Evolutionary conservation across 2,329 filamentous ascomycete species (phyloP), one percentile per base, ranked within the genome.

Genomic region (Fusarium penzigii): DNA sequence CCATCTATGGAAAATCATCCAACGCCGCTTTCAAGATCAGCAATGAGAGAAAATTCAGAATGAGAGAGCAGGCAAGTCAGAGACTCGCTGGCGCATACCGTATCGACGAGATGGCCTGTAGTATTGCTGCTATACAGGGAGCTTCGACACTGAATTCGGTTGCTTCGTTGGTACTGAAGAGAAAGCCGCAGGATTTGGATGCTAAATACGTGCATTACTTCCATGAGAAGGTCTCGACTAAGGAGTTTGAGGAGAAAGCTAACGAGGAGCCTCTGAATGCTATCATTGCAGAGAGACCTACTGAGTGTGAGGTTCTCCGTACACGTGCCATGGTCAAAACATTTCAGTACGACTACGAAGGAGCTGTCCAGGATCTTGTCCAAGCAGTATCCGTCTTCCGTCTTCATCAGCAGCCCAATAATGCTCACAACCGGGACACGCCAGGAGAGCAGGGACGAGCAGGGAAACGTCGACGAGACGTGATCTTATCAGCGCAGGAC

Each of bases 151-250:
- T 95, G 12, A 89, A 94, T 62, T 87, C 90, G 52, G 87, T 94
- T 3, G 89, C 87, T 3, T 78, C 81, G 6, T 76, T 88, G 55
- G 90, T 95, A 32, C 72, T 94, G 55, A 84, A 89, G 68, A 79
- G 89, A 55, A 86, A 83, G 54, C 78, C 83, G n/a, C 69, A 78
- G 46, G 85, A 92, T 65, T 72, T 78, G 41, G 88, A 94, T 65
- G 90, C 89, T 29, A 88, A 87, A 70, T 94, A 94, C 67, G 90
- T 94, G n/a, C 88, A 94, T 68, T 94, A 93, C 73, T 95, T 95
- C 70, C 89, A 93, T 72, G 89, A 95, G 72, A 94, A 93, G 80
- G 92, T 94, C 25, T 88, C 89, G 2, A 88, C 85, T 39, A 77
- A 87, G 40, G 85, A 88, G 67, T 75, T 94, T 68, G 87, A 85